Conservation (phyloP, 805 yeast genomes). For the Maudiozyma barnettii region DNA sequence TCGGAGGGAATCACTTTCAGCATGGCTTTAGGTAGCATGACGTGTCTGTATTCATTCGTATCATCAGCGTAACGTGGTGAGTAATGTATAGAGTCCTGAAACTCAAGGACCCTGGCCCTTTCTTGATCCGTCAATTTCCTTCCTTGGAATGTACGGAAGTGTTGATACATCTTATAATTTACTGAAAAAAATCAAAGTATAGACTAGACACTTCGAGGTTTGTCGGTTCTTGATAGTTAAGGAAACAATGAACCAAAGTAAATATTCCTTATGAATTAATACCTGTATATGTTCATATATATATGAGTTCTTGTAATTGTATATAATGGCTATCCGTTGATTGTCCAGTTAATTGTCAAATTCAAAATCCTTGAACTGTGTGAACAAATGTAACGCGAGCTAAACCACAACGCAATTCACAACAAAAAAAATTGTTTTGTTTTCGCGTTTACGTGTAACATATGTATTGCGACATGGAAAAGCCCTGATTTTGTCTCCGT, state of each 20-base stretch:
- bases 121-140: slow-evolving; percentile 77
- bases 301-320: too few relatives aligned
- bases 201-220: not conserved
- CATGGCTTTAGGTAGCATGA: slow-evolving; percentile 93
- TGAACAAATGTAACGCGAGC: too few relatives aligned
- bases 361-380: too few relatives aligned
- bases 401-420: too few relatives aligned
- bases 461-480: too few relatives aligned
- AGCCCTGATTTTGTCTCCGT: too few relatives aligned
- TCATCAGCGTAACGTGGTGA: slow-evolving; percentile 90
- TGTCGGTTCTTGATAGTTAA: not conserved
- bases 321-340: too few relatives aligned
- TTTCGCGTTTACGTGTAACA: not conserved
- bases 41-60: slow-evolving; percentile 87
- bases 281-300: too few relatives aligned
- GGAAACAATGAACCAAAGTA: too few relatives aligned
- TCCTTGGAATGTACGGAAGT: slow-evolving; percentile 30
- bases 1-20: slow-evolving; percentile 88
- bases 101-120: slow-evolving; percentile 77
- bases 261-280: too few relatives aligned
- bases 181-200: too few relatives aligned
- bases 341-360: not conserved
- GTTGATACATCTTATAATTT: slow-evolving; percentile 24
- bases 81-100: slow-evolving; percentile 89
- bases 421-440: too few relatives aligned